Evolutionary conservation across 768 basidiomycete genomes (phyloP), one percentile per base, ranked within the genome.

Genomic region (Xerocomus potaroensis): DNA sequence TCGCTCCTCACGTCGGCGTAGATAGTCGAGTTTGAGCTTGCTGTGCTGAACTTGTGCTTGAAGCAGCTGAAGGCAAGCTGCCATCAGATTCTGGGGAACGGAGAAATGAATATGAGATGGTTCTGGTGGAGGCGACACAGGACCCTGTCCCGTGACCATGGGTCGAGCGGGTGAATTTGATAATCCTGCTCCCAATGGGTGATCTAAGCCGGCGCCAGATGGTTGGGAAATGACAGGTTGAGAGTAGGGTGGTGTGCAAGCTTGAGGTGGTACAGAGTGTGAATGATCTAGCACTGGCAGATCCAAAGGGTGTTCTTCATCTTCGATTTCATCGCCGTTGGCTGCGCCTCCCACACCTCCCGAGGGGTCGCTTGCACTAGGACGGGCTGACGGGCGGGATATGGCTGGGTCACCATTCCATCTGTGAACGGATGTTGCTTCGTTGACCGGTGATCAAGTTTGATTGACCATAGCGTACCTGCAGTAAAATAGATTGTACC

Each of bases 401-500:
- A 80, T 75, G 4, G 77, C 77, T 7, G 81, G 82, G 60, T 84
- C 82, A 11, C 79, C 80, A 39, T 82, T 75, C 82, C 82, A 84
- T 68, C 81, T 83, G 43, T 15, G 8, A 50, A 22, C 21, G 41
- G 47, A 54, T 11, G 5, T 35, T n/a, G n/a, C 21, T 63, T 12
- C 33, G 24, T 41, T 19, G 22, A 26, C 2, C n/a, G 26, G 3
- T 2, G 8, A 38, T 24, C 7, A 14, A 16, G 24, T 15, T 38
- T 10, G 41, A 35, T 21, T 36, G 32, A 26, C 32, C 16, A 21
- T 43, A 29, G 48, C 69, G 18, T 51, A 84, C 83, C 87, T 74
- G 55, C 73, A 72, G 63, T 80, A 81, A 63, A 90, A 90, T 19
- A 87, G 69, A 10, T 73, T 73, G 58, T 87, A 90, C 87, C 87